Base-by-base conservation (phyloP, 2,329 filamentous ascomycete genomes). In the Pleoardoris graminearum region DNA sequence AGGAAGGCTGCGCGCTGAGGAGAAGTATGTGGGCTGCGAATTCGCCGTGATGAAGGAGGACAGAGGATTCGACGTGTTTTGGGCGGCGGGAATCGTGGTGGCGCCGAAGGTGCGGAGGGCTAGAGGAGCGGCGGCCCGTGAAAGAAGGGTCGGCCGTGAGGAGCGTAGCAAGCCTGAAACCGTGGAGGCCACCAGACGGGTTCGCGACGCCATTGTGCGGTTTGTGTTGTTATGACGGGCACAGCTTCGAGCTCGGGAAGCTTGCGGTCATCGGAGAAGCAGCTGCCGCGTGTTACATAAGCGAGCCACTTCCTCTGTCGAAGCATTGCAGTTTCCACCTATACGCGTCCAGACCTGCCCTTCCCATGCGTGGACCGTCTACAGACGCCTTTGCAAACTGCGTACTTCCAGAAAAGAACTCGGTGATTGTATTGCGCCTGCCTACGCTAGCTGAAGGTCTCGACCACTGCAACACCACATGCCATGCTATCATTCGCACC, bases 21-120 rank as follows among this genome's bases (percentile, higher is more conserved):
- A 67, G 75, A 96, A 96, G 76, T 95, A 95, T n/a, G 88, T 86
- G 7, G 87, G 82, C 30, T 59, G 57, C 3, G 66, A 63, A 50
- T 60, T 65, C 8, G 60, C 47, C 46, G 66, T 61, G 38, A 66
- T 60, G 16, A 68, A 37, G 10, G 63, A 66, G 29, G 61, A 61
- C 55, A 71, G 49, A 35, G 67, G 61, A 55, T 57, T 65, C 29
- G 56, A 54, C 2, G 59, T 57, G 17, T 58, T 53, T n/a, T 50
- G 30, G 33, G 62, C 63, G 23, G 64, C 58, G 32, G 64, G 65
- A 19, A 64, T 62, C 58, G 56, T 66, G 52, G 66, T 58, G 57
- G 70, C 67, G 21, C 63, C 62, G 63, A 71, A 71, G 62, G 53
- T 57, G 59, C 69, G 69, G 53, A 50, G 47, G 7, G 60, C 47